phyloP scores from a whole-genome alignment of 2,329 filamentous ascomycete species.

The Orbilia ellipsospora region DNA sequence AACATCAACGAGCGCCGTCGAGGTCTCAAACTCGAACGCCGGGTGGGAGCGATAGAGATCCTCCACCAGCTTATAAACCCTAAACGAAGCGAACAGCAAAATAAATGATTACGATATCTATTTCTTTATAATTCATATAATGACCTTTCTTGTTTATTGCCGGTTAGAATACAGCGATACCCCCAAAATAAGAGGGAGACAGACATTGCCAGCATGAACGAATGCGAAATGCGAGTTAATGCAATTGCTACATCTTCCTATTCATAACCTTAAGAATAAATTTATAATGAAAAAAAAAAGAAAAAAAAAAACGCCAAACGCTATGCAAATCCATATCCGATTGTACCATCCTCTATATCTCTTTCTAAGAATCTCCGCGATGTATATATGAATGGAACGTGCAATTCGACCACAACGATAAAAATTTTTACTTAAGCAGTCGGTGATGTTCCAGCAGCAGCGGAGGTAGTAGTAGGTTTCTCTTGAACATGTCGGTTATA shows the following conservation, averaged over 20 bases:
- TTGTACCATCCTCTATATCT: not conserved
- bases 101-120: not conserved
- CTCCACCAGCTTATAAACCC: constrained; percentile 29
- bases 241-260: not conserved
- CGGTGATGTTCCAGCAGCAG: constrained; percentile 6
- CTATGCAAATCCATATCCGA: constrained; percentile 4
- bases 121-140: not conserved
- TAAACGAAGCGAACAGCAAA: not conserved
- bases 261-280: not conserved
- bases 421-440: not conserved
- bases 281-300: not conserved
- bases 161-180: not conserved
- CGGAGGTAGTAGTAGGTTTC: constrained; percentile 23
- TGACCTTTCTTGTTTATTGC: not conserved
- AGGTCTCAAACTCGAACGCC: constrained; percentile 8
- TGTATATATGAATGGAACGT: not conserved
- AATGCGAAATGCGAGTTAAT: not conserved
- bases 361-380: not conserved
- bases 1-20: not conserved
- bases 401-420: not conserved
- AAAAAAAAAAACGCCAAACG: constrained; percentile 27
- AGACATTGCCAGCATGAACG: not conserved
- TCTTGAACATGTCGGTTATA: constrained; percentile 41
- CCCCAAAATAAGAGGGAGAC: not conserved
- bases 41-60: constrained; percentile 2